These are phyloP conservation scores for Torulaspora globosa DNA, from an alignment of 1,139 yeast genomes.

Conservation along the genomic window DNA sequence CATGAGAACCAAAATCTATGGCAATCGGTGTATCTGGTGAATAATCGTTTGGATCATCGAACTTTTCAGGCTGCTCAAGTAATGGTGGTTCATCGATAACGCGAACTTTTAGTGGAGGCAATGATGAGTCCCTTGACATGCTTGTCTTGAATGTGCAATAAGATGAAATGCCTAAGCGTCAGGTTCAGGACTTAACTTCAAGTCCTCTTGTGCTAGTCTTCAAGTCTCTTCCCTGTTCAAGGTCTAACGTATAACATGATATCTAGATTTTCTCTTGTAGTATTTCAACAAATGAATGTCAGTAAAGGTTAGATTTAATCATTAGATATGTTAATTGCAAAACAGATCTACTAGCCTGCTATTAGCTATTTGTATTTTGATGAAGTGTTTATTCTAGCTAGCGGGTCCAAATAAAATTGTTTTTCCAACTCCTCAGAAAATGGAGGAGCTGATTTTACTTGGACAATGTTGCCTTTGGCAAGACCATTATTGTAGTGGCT, in stretches of 20 bases:
- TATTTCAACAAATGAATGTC: background rate
- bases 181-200: background rate
- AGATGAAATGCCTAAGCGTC: background rate
- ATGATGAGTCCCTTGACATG: constrained; percentile 31
- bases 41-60: constrained; percentile 45
- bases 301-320: background rate
- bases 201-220: background rate
- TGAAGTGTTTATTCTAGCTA: constrained; percentile 47
- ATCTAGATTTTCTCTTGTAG: background rate
- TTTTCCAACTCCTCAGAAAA: constrained; percentile 75
- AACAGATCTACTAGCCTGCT: background rate
- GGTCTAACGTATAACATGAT: constrained; percentile 1
- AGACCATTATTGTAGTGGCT: constrained; percentile 88
- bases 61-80: constrained; percentile 47
- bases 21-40: constrained; percentile 66
- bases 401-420: constrained; percentile 84
- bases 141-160: background rate
- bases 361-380: background rate
- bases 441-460: constrained; percentile 83
- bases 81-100: constrained; percentile 47
- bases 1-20: constrained; percentile 70
- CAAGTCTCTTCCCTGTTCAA: background rate
- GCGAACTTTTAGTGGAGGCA: constrained; percentile 50
- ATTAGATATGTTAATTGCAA: background rate
- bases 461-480: constrained; percentile 78